A percentile compares a stretch with the other conserved stretches of the same genome.
phyloP scores from a whole-genome alignment of 2,329 filamentous ascomycete genomes.

The Colletotrichum truncatum region DNA sequence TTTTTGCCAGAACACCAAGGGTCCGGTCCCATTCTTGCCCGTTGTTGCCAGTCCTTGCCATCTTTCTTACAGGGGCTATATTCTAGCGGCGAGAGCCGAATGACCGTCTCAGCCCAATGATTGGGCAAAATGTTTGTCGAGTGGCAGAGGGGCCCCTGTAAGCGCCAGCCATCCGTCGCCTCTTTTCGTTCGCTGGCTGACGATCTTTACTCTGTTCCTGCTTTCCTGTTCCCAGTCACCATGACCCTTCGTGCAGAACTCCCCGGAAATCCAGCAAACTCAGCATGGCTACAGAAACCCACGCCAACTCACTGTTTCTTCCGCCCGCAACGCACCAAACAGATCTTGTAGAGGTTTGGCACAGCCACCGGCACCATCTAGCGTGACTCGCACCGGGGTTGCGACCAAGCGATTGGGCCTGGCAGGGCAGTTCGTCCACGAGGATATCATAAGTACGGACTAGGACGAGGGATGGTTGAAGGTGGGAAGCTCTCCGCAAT shows the following conservation, averaged over 20 bases:
- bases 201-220: conserved; percentile 31
- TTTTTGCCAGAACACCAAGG: conserved; percentile 2
- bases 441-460: conserved; percentile 4
- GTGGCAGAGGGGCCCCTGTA: conserved; percentile 11
- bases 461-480: not conserved
- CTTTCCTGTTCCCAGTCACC: conserved; percentile 21
- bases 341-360: not conserved
- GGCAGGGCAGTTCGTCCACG: conserved; percentile 2
- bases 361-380: conserved; percentile 28
- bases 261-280: conserved; percentile 10
- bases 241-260: conserved; percentile 29
- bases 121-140: conserved; percentile 11
- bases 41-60: conserved; percentile 6
- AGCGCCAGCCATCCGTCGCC: conserved; percentile 26
- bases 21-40: conserved; percentile 9
- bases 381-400: conserved; percentile 26
- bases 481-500: conserved; percentile 23
- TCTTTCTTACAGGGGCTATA: not conserved
- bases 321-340: conserved; percentile 12
- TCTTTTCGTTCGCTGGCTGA: conserved; percentile 20
- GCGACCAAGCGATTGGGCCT: conserved; percentile 1
- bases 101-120: not conserved
- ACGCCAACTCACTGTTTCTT: conserved; percentile 16
- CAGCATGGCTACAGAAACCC: not conserved
- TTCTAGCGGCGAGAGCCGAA: conserved; percentile 16